A percentile compares a stretch with the other conserved stretches of the same genome.
phyloP scores from a whole-genome alignment of 768 basidiomycete species.

The Porphyrellus cyaneotinctus region DNA sequence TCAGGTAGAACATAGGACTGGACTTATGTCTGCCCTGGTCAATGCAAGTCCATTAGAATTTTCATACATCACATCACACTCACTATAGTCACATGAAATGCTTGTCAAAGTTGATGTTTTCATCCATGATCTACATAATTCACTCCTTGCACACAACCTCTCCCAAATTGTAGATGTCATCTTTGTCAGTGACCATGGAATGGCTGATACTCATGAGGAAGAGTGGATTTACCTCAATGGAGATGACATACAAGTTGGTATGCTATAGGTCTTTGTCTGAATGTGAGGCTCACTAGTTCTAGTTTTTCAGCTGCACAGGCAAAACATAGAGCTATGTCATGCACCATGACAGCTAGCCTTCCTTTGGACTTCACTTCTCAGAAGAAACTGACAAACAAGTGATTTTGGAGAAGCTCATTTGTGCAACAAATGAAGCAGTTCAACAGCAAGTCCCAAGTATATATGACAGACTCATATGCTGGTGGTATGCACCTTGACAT shows the following conservation, averaged over 20 bases:
- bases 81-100: slow-evolving; percentile 43
- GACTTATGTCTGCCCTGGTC: slow-evolving; percentile 64
- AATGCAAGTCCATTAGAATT: slow-evolving; percentile 47
- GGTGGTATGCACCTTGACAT: slow-evolving; percentile 11
- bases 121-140: slow-evolving; percentile 61
- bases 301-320: slow-evolving; percentile 9
- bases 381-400: slow-evolving; percentile 51
- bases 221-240: slow-evolving; percentile 74
- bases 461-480: slow-evolving; percentile 21
- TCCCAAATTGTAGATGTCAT: slow-evolving; percentile 82
- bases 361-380: slow-evolving; percentile 78
- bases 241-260: slow-evolving; percentile 28
- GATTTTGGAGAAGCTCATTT: slow-evolving; percentile 51
- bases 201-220: slow-evolving; percentile 82
- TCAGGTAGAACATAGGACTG: slow-evolving; percentile 74
- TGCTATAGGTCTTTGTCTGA: no score
- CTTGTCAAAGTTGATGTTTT: slow-evolving; percentile 69
- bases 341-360: slow-evolving; percentile 86
- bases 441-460: slow-evolving; percentile 61
- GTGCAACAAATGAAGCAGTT: slow-evolving; percentile 44
- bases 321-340: slow-evolving; percentile 26
- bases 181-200: slow-evolving; percentile 90
- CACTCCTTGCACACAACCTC: slow-evolving; percentile 67
- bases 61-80: background rate
- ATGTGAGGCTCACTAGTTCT: no score